Conservation (phyloP, 2,329 filamentous ascomycete genomes). For the Alternaria rosae region DNA sequence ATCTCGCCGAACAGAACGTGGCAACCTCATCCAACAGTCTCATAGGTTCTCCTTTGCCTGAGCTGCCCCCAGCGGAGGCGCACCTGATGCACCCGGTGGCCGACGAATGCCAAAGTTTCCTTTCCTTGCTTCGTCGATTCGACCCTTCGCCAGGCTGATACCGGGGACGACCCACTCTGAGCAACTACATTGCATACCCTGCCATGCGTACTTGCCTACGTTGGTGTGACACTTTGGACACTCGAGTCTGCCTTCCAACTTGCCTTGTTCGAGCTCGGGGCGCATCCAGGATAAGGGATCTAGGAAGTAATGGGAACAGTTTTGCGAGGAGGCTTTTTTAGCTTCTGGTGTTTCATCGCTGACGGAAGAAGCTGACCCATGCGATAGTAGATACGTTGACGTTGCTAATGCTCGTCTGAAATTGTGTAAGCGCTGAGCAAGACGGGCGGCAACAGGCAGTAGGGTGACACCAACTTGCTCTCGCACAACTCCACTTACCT, state of each 20-base stretch:
- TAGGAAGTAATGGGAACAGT: conserved; percentile 87
- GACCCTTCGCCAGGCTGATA: conserved; percentile 82
- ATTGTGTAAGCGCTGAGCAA: conserved; percentile 36
- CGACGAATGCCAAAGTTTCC: conserved; percentile 42
- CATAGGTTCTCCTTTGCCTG: conserved; percentile 18
- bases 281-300: conserved; percentile 97
- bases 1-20: not conserved
- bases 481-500: conserved; percentile 60
- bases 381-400: conserved; percentile 71
- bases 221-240: conserved; percentile 88
- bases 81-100: conserved; percentile 36
- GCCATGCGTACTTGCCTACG: conserved; percentile 94
- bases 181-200: conserved; percentile 92
- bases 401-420: conserved; percentile 67
- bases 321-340: conserved; percentile 27
- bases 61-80: conserved; percentile 13
- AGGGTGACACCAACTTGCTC: conserved; percentile 12
- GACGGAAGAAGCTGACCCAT: conserved; percentile 54
- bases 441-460: conserved; percentile 13
- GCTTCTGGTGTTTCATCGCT: conserved; percentile 21
- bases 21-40: not conserved
- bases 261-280: conserved; percentile 78
- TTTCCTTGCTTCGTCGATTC: conserved; percentile 73
- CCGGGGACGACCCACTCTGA: conserved; percentile 89
- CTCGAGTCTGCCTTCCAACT: conserved; percentile 81